Conservation (phyloP, 768 basidiomycete genomes). For the Omphalotus guepiniiformis region DNA sequence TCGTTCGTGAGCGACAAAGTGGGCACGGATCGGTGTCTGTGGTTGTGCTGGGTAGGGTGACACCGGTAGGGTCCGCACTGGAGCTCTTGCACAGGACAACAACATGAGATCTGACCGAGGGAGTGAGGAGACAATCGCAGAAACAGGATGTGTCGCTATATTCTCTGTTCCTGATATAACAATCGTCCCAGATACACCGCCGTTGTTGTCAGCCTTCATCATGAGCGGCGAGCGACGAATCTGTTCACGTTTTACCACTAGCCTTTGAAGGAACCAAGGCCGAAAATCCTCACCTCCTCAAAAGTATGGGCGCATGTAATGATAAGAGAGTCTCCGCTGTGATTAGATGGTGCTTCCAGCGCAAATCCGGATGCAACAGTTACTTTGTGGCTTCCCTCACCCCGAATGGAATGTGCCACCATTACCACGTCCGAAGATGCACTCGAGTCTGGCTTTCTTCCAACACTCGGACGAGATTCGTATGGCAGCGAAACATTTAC, state of each 20-base stretch:
- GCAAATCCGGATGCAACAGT: constrained; percentile 57
- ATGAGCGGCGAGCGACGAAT: constrained; percentile 31
- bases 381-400: constrained; percentile 36
- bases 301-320: constrained; percentile 62
- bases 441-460: constrained; percentile 22
- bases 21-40: constrained; percentile 44
- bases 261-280: background rate
- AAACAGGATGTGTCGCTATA: constrained; percentile 33
- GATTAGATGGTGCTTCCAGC: constrained; percentile 27
- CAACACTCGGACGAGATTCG: constrained; percentile 40
- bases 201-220: constrained; percentile 8
- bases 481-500: constrained; percentile 41
- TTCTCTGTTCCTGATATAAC: constrained; percentile 35
- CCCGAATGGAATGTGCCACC: constrained; percentile 48
- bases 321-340: constrained; percentile 31
- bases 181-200: constrained; percentile 37
- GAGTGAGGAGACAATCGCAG: constrained; percentile 48
- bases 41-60: constrained; percentile 56
- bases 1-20: constrained; percentile 45
- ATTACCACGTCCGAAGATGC: constrained; percentile 36
- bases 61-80: constrained; percentile 48
- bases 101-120: constrained; percentile 56
- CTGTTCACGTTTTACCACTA: constrained; percentile 17
- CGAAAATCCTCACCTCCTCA: constrained; percentile 38
- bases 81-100: constrained; percentile 24